Percentiles rank a stretch among this genome's conserved stretches.
phyloP scores from a whole-genome alignment of 805 yeast genomes.

The Zygosaccharomyces kombuchaensis region DNA sequence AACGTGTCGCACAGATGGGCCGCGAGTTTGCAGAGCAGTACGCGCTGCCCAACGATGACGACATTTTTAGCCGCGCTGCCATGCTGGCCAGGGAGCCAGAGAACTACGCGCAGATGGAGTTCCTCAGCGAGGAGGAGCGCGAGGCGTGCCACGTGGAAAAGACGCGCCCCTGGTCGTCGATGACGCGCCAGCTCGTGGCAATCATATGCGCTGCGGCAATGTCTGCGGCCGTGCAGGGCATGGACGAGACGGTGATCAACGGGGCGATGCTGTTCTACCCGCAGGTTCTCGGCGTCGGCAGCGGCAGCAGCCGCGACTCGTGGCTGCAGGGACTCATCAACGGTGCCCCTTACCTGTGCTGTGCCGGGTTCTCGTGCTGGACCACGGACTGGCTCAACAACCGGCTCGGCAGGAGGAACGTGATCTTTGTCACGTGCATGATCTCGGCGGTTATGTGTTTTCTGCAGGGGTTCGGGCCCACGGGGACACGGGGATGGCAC shows the following conservation, averaged over 20 bases:
- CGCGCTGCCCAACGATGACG: slow-evolving; percentile 46
- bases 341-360: slow-evolving; percentile 66
- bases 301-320: slow-evolving; percentile 44
- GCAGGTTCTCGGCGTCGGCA: slow-evolving; percentile 46
- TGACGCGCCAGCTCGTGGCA: slow-evolving; percentile 43
- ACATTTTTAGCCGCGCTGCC: slow-evolving; percentile 60
- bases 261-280: slow-evolving; percentile 69
- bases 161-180: slow-evolving; percentile 42
- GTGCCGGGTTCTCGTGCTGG: slow-evolving; percentile 60
- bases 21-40: slow-evolving; percentile 57
- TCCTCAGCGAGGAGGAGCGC: slow-evolving; percentile 54
- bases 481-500: slow-evolving; percentile 52
- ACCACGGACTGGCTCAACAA: slow-evolving; percentile 55
- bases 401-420: slow-evolving; percentile 58
- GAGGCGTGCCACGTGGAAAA: slow-evolving; percentile 44
- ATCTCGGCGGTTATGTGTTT: slow-evolving; percentile 59
- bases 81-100: slow-evolving; percentile 60
- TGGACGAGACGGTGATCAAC: slow-evolving; percentile 72
- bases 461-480: slow-evolving; percentile 56
- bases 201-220: slow-evolving; percentile 64
- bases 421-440: slow-evolving; percentile 59
- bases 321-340: slow-evolving; percentile 59
- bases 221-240: slow-evolving; percentile 78
- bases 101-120: slow-evolving; percentile 54
- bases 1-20: slow-evolving; percentile 67